phyloP scores from a whole-genome alignment of 352 stramenopile genomes.

The Globisporangium cederbergense region DNA sequence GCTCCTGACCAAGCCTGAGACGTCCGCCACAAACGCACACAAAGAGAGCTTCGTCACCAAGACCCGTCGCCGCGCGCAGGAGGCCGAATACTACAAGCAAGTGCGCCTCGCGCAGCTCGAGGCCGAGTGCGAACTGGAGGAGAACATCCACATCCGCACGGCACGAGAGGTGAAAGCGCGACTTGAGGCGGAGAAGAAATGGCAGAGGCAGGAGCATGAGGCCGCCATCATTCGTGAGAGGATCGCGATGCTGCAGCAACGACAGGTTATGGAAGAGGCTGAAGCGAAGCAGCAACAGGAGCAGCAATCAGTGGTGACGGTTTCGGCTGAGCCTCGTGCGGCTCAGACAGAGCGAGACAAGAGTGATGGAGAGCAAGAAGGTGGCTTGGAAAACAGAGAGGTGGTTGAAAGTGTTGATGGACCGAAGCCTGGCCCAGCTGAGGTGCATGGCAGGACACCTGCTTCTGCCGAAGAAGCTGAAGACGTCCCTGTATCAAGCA shows the following conservation, averaged over 20 bases:
- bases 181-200: slow-evolving; percentile 17
- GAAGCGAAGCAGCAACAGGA: not conserved
- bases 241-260: not conserved
- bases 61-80: slow-evolving; percentile 41
- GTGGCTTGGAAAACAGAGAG: not conserved
- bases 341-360: not conserved
- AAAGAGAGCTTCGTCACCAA: slow-evolving; percentile 58
- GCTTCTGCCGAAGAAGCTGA: not conserved
- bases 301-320: not conserved
- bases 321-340: not conserved
- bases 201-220: slow-evolving; percentile 17
- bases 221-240: not conserved
- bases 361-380: not conserved
- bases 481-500: not conserved
- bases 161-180: slow-evolving; percentile 35
- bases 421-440: not conserved
- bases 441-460: not conserved
- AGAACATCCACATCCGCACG: slow-evolving; percentile 65
- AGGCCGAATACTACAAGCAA: slow-evolving; percentile 69
- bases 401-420: not conserved
- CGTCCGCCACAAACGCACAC: not conserved
- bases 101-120: slow-evolving; percentile 62
- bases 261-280: not conserved
- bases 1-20: not conserved
- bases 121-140: slow-evolving; percentile 68